These are phyloP conservation scores for Pachysandra terminalis DNA, from an alignment of 164 flowering plant species.

Conservation along the genomic window DNA sequence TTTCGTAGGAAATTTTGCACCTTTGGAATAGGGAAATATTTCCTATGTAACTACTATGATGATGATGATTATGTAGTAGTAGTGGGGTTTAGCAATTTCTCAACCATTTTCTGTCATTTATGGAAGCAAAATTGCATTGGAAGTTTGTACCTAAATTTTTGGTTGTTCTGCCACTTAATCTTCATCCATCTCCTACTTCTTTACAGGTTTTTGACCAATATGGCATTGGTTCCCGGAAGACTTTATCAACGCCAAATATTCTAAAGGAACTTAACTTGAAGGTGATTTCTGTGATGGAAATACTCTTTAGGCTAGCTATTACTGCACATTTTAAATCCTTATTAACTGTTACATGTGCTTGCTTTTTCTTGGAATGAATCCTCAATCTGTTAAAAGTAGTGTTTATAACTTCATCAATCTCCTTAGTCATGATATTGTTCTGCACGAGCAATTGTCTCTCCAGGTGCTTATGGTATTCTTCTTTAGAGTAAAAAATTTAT, in stretches of 20 bases:
- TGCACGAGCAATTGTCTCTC: too few relatives aligned
- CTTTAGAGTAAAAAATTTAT: too few relatives aligned
- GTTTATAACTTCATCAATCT: too few relatives aligned
- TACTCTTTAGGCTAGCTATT: neutral
- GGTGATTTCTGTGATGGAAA: conserved; percentile 35
- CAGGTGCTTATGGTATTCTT: too few relatives aligned
- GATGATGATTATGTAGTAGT: too few relatives aligned
- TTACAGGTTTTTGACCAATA: conserved; percentile 84
- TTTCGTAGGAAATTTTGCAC: too few relatives aligned
- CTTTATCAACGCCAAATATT: conserved; percentile 60
- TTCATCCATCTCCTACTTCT: neutral
- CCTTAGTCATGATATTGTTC: too few relatives aligned
- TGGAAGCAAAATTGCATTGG: neutral
- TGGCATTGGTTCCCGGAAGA: conserved; percentile 67
- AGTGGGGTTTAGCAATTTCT: neutral
- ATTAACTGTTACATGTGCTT: neutral
- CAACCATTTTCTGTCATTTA: neutral
- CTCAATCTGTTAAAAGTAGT: neutral
- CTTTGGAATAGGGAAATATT: too few relatives aligned
- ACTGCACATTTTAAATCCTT: neutral
- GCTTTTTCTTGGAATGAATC: neutral
- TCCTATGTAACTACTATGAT: too few relatives aligned
- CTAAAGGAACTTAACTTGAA: conserved; percentile 66
- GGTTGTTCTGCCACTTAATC: neutral
- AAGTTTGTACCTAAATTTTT: neutral